Evolutionary conservation across 495 filamentous ascomycete genomes (phyloP).

Genomic region (Neurospora tetrasperma): DNA sequence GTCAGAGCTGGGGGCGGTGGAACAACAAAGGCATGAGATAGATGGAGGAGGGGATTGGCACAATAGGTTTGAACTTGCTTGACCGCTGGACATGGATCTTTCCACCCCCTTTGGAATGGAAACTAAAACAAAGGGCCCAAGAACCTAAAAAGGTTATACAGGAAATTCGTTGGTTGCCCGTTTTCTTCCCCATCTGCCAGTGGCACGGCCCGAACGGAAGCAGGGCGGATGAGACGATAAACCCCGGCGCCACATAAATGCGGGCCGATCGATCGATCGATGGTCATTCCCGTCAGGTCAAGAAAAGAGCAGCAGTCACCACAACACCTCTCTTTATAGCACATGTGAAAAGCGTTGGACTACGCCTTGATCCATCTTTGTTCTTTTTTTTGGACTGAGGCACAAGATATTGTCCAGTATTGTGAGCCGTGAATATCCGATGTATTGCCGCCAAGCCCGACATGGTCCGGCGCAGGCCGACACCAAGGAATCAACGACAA

Average conservation of each 20-base stretch:
- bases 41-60: not conserved
- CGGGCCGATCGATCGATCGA: not conserved
- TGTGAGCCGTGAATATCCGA: not conserved
- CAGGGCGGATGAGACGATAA: too few species aligned
- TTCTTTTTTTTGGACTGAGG: not conserved
- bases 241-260: not conserved
- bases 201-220: not conserved
- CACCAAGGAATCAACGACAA: not conserved
- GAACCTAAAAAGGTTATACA: not conserved
- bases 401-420: not conserved
- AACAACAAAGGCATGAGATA: not conserved
- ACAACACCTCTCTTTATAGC: not conserved
- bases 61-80: not conserved
- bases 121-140: not conserved
- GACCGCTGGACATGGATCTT: not conserved
- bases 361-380: not conserved
- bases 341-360: not conserved
- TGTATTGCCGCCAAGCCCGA: not conserved
- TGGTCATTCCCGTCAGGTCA: not conserved
- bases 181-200: not conserved
- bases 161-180: not conserved
- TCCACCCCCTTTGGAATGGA: not conserved
- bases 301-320: not conserved
- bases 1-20: not conserved
- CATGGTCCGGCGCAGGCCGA: not conserved